Evolutionary conservation across 352 stramenopile genomes (phyloP), one percentile per base, ranked within the genome.

Genomic region (Lagenidium giganteum): DNA sequence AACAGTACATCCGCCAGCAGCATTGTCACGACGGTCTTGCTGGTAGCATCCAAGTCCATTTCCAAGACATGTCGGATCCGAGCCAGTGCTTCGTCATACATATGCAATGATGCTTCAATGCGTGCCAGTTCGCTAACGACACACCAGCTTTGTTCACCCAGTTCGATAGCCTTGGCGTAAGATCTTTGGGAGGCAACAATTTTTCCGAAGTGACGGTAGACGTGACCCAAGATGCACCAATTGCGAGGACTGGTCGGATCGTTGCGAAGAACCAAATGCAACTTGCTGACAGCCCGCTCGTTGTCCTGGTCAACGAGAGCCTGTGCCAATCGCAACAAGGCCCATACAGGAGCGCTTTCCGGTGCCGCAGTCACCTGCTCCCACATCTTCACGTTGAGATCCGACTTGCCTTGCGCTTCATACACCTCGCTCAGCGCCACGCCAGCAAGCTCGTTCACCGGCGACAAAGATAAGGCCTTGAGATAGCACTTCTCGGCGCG

Each of bases 401-500:
- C 61, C n/a, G 64, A 46, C 27, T 91, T 84, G 13, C 43, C 57
- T 40, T 89, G 76, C 18, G 66, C 18, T 12, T 68, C 62, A 31
- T 94, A 94, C 17, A 92, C 39, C 22, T 64, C 56, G n/a, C 72
- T 91, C n/a, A 94, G 49, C 14, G 69, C 50, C 8, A 73, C 45
- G 3, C 79, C 83, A 8, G 80, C 80, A 17, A 83, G 42, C 26
- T 84, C 67, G 22, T 86, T 66, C 1, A 49, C 50, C 3, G 61
- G 51, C 22, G 70, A 67, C 8, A 94, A 38, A 17, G 76, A 70
- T 16, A 94, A 61, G 16, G 83, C 78, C 41, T 93, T 92, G 26
- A 94, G 45, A 31, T 87, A 93, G 35, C 83, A 94, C 42, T 94
- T 94, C 36, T 93, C 80, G 1, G 80, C 83, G 16, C 80, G 78